Percentiles rank a stretch among this genome's conserved stretches.
phyloP scores from a whole-genome alignment of 208 protist genomes.

The Porcisia deanei region DNA sequence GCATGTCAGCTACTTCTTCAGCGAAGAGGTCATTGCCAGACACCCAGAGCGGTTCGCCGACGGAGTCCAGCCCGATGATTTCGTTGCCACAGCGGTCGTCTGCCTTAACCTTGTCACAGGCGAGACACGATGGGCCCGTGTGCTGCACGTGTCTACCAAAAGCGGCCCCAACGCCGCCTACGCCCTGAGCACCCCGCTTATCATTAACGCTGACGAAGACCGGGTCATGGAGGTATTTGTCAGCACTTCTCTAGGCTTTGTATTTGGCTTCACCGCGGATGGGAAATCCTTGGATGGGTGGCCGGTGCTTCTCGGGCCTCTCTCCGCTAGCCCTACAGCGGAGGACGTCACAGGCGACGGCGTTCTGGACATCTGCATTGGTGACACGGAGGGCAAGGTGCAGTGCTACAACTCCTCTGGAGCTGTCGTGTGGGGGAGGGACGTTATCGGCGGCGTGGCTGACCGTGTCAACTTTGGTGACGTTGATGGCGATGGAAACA shows the following conservation, averaged over 20 bases:
- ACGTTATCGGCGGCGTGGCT: slow-evolving; percentile 60
- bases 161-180: slow-evolving; percentile 50
- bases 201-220: slow-evolving; percentile 78
- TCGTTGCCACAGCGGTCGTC: slow-evolving; percentile 88
- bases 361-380: slow-evolving; percentile 83
- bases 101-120: slow-evolving; percentile 83
- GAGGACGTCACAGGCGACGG: slow-evolving; percentile 90
- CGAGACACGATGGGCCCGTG: slow-evolving; percentile 79
- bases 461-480: slow-evolving; percentile 87
- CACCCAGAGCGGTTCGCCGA: slow-evolving; percentile 19
- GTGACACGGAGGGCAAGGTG: slow-evolving; percentile 86
- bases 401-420: slow-evolving; percentile 79
- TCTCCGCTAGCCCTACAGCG: slow-evolving; percentile 63
- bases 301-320: slow-evolving; percentile 71
- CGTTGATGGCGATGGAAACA: slow-evolving; percentile 83
- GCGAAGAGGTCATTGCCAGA: slow-evolving; percentile 40
- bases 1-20: slow-evolving; percentile 92
- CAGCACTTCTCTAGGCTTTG: slow-evolving; percentile 72
- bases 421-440: slow-evolving; percentile 62
- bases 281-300: slow-evolving; percentile 55
- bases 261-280: slow-evolving; percentile 66
- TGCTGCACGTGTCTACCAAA: slow-evolving; percentile 85
- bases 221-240: slow-evolving; percentile 66
- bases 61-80: slow-evolving; percentile 66
- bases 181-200: slow-evolving; percentile 72